These are phyloP conservation scores for Leccinum angustisporum DNA, from an alignment of 1,284 basidiomycete genomes.

Conservation along the genomic window DNA sequence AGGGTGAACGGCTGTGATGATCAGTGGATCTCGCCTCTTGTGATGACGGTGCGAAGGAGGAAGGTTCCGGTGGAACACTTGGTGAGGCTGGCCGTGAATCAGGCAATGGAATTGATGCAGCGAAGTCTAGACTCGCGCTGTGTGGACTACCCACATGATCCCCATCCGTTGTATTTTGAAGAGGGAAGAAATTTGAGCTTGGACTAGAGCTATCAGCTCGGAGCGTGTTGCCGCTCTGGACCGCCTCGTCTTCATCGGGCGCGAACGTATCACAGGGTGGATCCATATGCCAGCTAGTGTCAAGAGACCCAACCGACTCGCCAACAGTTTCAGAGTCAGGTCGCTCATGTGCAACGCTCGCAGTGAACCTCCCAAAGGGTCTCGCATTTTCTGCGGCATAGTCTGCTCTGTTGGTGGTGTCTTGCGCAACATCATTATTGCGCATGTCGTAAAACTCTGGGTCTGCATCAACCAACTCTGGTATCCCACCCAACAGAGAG, in stretches of 20 bases:
- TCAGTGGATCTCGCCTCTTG: constrained; percentile 3
- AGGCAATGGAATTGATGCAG: constrained; percentile 22
- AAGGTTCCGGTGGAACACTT: neutral
- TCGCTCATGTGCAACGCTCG: neutral
- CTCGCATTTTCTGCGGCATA: constrained; percentile 1
- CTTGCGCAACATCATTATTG: neutral
- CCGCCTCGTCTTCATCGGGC: neutral
- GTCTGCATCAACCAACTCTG: constrained; percentile 56
- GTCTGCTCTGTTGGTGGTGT: neutral
- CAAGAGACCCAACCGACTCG: neutral
- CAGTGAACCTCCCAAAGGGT: neutral
- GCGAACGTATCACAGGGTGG: neutral
- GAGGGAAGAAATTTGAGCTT: neutral
- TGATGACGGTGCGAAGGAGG: neutral
- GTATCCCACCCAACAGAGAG: constrained; percentile 72
- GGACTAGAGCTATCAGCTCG: neutral
- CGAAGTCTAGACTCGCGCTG: constrained; percentile 8
- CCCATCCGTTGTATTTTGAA: neutral
- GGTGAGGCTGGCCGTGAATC: constrained; percentile 23
- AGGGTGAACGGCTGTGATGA: constrained; percentile 3
- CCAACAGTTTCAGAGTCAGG: neutral
- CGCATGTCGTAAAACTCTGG: constrained; percentile 19
- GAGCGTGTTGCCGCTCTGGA: neutral
- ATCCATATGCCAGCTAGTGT: neutral
- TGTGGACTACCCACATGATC: neutral